Conservation (phyloP, 2,329 filamentous ascomycete genomes). For the Bipolaris sorokiniana region DNA sequence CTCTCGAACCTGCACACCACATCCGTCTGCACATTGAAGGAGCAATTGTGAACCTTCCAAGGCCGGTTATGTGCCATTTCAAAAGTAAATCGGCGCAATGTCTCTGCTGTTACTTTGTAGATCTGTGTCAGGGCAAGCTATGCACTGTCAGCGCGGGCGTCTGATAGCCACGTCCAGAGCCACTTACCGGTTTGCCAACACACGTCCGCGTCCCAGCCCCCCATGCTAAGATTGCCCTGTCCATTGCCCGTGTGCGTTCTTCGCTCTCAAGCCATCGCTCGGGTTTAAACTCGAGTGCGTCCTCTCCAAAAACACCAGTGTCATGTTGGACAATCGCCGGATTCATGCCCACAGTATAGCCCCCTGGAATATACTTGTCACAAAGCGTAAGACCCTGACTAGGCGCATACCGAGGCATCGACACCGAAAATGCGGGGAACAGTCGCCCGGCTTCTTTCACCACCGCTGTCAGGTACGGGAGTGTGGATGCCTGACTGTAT, state of each 20-base stretch:
- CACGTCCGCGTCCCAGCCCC: constrained; percentile 73
- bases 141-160: neutral
- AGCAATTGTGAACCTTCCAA: constrained; percentile 29
- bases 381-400: constrained; percentile 66
- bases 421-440: constrained; percentile 73
- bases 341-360: constrained; percentile 74
- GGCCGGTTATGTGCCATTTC: constrained; percentile 28
- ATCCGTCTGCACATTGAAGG: constrained; percentile 28
- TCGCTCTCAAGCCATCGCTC: constrained; percentile 11
- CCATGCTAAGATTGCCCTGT: constrained; percentile 51
- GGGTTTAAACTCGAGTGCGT: constrained; percentile 6
- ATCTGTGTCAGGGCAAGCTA: constrained; percentile 26
- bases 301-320: constrained; percentile 1
- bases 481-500: constrained; percentile 61
- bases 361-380: constrained; percentile 66
- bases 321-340: constrained; percentile 61
- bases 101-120: constrained; percentile 28
- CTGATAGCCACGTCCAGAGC: constrained; percentile 7
- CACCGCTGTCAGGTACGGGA: constrained; percentile 76
- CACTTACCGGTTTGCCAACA: constrained; percentile 60
- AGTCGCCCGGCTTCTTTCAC: constrained; percentile 78
- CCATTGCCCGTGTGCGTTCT: constrained; percentile 7
- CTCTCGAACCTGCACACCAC: constrained; percentile 19
- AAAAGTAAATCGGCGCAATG: constrained; percentile 25
- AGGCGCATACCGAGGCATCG: constrained; percentile 74